Evolutionary conservation across 148 eudicot genomes (phyloP), one percentile per base, ranked within the genome.

Genomic region (Camellia granthamiana): DNA sequence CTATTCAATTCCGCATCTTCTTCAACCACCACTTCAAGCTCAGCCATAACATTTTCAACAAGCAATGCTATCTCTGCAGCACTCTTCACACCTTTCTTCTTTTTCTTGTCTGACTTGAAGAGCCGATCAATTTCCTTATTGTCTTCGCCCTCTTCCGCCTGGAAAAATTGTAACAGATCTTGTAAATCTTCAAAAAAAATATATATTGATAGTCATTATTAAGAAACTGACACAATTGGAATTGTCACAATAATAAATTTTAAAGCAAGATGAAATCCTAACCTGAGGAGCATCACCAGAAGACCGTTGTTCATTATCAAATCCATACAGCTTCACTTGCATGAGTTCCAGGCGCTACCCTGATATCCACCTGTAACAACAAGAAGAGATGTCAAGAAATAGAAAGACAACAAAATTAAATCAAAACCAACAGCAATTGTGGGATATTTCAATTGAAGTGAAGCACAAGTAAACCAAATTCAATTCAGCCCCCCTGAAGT

Each of bases 41-140:
- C 93, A 76, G 98, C 98, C 91, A 95, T 93, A n/a, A 93, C 91
- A 72, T 86, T 90, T 83, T 95, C 98, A 79, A 95, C 97, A 59
- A 91, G 83, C 47, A 87, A 81, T 59, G 98, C 89, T 93, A 96
- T 91, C 83, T 96, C 98, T 68, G 88, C 93, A 78, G 97, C 93
- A 89, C 96, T 95, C 85, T 87, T 95, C 86, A 90, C 98, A 75
- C 65, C 89, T 78, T 91, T 95, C 94, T 90, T 91, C 87, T 88
- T 95, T 81, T 93, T 95, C 88, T 89, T 95, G 21, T 96, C 97
- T 58, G 82, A 61, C 83, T 86, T 91, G 72, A 95, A 95, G 56
- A 95, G 87, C n/a, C 84, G 83, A 60, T 89, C 79, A n/a, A 89
- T 84, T 81, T 93, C 97, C 43, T 95, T 95, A 76, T 92, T 94